phyloP scores from a whole-genome alignment of 768 basidiomycete species.

The Tricholoma matsutake region DNA sequence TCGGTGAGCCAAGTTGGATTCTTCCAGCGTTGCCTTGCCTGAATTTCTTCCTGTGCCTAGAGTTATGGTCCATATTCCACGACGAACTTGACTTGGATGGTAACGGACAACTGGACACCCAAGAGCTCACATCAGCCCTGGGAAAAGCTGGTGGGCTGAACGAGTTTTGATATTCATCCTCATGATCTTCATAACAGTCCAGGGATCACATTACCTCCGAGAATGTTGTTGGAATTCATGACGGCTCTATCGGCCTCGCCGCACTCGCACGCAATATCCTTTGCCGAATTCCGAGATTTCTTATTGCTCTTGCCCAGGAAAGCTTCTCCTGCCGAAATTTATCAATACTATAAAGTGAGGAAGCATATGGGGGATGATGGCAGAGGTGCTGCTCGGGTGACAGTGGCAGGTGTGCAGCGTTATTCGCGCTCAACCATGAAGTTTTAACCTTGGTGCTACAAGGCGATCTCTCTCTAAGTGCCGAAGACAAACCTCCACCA shows the following conservation, averaged over 20 bases:
- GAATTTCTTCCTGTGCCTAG: conserved; percentile 33
- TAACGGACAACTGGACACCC: conserved; percentile 75
- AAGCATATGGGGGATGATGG: conserved; percentile 72
- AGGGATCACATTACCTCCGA: conserved; percentile 67
- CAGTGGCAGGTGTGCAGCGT: conserved; percentile 76
- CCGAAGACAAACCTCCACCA: conserved; percentile 64
- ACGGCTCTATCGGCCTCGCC: conserved; percentile 70
- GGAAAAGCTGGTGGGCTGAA: conserved; percentile 60
- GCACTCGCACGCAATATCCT: conserved; percentile 66
- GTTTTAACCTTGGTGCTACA: conserved; percentile 5
- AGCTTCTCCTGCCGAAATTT: conserved; percentile 82
- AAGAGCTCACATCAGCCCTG: conserved; percentile 43
- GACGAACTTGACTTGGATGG: conserved; percentile 88
- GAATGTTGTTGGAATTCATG: conserved; percentile 81
- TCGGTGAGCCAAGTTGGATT: conserved; percentile 45
- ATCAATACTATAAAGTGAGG: conserved; percentile 71
- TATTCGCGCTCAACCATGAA: too few species aligned
- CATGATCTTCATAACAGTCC: conserved; percentile 5
- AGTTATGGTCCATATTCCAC: conserved; percentile 90
- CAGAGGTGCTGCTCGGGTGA: conserved; percentile 74
- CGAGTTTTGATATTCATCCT: conserved; percentile 13
- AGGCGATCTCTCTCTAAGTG: conserved; percentile 80
- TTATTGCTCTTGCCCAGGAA: conserved; percentile 82
- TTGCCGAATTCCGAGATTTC: conserved; percentile 87
- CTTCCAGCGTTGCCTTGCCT: conserved; percentile 10